These are phyloP conservation scores for Lactarius hatsudake DNA, from an alignment of 768 basidiomycete species.

Conservation along the genomic window DNA sequence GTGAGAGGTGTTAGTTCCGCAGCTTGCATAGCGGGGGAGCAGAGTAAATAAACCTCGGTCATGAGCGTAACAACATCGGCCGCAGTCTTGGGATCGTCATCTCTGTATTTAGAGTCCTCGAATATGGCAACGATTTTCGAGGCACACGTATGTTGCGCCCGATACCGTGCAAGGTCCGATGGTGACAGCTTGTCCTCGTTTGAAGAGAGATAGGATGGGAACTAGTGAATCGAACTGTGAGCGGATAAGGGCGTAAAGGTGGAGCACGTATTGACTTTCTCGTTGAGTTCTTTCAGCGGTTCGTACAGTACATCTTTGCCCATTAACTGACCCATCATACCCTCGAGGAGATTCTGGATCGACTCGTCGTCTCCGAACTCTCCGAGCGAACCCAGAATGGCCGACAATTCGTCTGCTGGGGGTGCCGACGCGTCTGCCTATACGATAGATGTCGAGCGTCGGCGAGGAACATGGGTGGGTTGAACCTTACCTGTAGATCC, in stretches of 20 bases:
- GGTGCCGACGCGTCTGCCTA: conserved; percentile 32
- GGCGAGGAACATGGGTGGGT: not conserved
- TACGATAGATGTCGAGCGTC: conserved; percentile 15
- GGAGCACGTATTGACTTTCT: conserved; percentile 48
- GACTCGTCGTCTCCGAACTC: conserved; percentile 44
- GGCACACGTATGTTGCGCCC: conserved; percentile 57
- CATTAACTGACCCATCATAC: conserved; percentile 80
- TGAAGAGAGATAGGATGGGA: conserved; percentile 69
- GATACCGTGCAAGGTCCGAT: conserved; percentile 62
- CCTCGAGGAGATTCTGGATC: conserved; percentile 68
- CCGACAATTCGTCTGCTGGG: conserved; percentile 45
- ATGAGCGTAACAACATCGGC: conserved; percentile 63
- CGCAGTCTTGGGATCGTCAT: conserved; percentile 47
- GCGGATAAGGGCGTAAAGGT: not conserved
- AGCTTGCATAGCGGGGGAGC: not conserved
- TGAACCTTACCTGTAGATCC: conserved; percentile 41
- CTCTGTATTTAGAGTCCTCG: conserved; percentile 56
- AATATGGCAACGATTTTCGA: conserved; percentile 61
- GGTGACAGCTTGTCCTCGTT: conserved; percentile 51
- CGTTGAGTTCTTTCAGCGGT: conserved; percentile 75
- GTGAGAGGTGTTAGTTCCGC: not conserved
- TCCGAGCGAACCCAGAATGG: conserved; percentile 50
- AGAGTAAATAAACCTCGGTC: conserved; percentile 54
- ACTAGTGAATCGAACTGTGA: conserved; percentile 42
- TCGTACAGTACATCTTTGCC: conserved; percentile 83